phyloP scores from a whole-genome alignment of 2,329 filamentous ascomycete genomes.

The Aspergillus ochraceoroseus region DNA sequence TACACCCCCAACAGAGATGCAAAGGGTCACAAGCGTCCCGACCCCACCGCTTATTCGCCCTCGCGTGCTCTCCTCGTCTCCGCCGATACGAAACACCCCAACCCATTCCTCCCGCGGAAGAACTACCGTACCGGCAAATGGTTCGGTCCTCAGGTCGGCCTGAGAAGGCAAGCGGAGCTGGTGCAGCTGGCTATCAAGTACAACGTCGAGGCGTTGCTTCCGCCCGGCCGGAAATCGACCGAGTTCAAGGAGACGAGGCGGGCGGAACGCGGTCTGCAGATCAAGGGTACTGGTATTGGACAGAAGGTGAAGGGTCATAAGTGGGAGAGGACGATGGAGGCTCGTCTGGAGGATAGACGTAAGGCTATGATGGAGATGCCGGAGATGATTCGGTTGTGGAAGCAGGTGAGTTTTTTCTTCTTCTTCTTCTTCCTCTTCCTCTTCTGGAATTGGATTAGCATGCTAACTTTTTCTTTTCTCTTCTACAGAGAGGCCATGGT shows the following conservation, averaged over 20 bases:
- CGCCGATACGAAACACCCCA: conserved; percentile 53
- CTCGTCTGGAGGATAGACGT: conserved; percentile 79
- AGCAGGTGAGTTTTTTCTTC: conserved; percentile 60
- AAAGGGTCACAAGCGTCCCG: conserved; percentile 38
- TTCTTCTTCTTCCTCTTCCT: not conserved
- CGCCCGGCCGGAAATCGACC: conserved; percentile 69
- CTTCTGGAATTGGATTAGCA: not conserved
- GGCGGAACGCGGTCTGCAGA: conserved; percentile 72
- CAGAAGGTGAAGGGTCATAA: conserved; percentile 92
- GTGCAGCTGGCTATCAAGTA: conserved; percentile 76
- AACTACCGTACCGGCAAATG: conserved; percentile 74
- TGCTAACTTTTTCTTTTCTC: conserved; percentile 33
- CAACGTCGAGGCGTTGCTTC: conserved; percentile 75
- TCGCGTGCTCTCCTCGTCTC: conserved; percentile 35
- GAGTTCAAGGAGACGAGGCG: conserved; percentile 62
- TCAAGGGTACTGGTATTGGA: conserved; percentile 89
- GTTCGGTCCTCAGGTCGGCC: conserved; percentile 76
- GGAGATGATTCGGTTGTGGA: conserved; percentile 85
- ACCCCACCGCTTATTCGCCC: conserved; percentile 30
- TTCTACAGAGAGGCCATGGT: conserved; percentile 62
- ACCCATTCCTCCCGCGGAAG: conserved; percentile 77
- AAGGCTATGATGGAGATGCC: conserved; percentile 95
- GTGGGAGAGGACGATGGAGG: conserved; percentile 81
- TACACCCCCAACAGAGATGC: conserved; percentile 42
- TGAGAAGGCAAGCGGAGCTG: conserved; percentile 83